Conservation (phyloP, 345 rosid species). For the Cardiospermum halicacabum region DNA sequence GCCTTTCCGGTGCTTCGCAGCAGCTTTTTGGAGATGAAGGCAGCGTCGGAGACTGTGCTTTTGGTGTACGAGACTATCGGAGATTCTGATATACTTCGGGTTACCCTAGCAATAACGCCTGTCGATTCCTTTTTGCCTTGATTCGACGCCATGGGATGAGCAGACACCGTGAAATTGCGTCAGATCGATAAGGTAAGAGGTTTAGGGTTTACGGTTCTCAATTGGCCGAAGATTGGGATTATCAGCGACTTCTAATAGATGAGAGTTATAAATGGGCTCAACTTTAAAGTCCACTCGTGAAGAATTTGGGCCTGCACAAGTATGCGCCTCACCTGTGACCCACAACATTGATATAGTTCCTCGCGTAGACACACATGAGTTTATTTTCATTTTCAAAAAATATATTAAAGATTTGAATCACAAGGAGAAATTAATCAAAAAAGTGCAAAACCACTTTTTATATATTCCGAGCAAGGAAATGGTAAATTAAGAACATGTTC, state of each 20-base stretch:
- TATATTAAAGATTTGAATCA: background rate
- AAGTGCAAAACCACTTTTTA: conserved; percentile 50
- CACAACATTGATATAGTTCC: too few relatives aligned
- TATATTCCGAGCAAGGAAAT: conserved; percentile 59
- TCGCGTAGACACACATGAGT: too few relatives aligned
- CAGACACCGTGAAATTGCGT: background rate
- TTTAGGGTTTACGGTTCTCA: conserved; percentile 10
- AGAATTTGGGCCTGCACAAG: background rate
- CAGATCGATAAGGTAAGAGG: background rate
- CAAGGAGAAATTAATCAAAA: conserved; percentile 25
- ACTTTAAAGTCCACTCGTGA: background rate
- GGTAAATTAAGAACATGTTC: conserved; percentile 54
- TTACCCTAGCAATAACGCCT: conserved; percentile 20
- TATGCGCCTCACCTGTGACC: background rate
- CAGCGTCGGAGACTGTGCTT: conserved; percentile 45
- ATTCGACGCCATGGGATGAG: conserved; percentile 13
- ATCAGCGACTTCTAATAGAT: background rate
- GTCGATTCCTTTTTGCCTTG: conserved; percentile 15
- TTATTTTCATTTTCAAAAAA: too few relatives aligned
- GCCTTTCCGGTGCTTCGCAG: conserved; percentile 80
- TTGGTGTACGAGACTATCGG: conserved; percentile 30
- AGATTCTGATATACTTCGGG: conserved; percentile 20
- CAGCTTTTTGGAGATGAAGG: conserved; percentile 46
- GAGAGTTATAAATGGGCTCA: background rate
- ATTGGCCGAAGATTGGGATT: background rate